Conservation (phyloP, 2,329 filamentous ascomycete species). For the Cytospora paraplurivora region DNA sequence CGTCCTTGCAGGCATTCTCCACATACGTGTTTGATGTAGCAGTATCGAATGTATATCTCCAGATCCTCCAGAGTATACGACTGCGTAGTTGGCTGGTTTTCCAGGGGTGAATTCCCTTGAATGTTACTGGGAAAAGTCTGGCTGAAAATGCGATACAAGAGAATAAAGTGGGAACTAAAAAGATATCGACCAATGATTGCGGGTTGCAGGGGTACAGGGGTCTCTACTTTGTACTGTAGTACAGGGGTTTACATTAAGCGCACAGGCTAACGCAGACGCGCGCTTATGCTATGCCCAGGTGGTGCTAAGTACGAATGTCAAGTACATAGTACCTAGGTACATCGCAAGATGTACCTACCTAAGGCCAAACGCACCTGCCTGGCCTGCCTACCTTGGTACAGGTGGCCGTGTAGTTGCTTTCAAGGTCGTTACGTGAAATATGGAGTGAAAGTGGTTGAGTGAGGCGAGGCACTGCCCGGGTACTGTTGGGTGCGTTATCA, state of each 20-base stretch:
- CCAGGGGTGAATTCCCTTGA: not conserved
- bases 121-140: not conserved
- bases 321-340: no score
- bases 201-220: not conserved
- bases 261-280: slow-evolving; percentile 23
- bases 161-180: slow-evolving; percentile 1
- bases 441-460: no score
- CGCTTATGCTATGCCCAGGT: slow-evolving; percentile 15
- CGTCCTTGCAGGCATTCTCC: slow-evolving; percentile 23
- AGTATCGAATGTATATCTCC: not conserved
- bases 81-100: not conserved
- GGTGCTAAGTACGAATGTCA: not conserved
- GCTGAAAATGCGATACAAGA: slow-evolving; percentile 15
- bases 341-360: not conserved
- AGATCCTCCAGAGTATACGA: not conserved
- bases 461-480: no score
- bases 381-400: no score
- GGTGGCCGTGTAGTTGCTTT: no score
- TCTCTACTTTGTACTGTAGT: no score
- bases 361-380: no score
- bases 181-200: slow-evolving; percentile 13
- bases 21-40: not conserved
- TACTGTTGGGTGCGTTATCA: no score
- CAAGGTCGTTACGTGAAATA: no score
- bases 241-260: not conserved